phyloP scores from a whole-genome alignment of 495 filamentous ascomycete genomes.

The Aspergillus homomorphus region DNA sequence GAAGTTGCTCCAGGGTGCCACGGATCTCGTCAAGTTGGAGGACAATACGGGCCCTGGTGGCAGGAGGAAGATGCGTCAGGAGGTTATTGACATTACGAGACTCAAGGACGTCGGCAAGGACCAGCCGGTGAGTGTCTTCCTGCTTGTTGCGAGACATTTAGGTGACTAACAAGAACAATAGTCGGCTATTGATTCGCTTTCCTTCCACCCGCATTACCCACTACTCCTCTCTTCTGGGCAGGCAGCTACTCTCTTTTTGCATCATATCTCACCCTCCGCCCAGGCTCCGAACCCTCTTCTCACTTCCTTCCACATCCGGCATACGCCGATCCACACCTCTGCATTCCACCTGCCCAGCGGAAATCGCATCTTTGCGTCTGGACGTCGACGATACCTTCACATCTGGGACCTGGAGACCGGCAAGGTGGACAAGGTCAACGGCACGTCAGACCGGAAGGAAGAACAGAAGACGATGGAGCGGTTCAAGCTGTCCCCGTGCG shows the following conservation, averaged over 20 bases:
- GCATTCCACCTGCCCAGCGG: slow-evolving; percentile 58
- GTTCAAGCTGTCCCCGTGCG: slow-evolving; percentile 82
- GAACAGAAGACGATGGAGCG: slow-evolving; percentile 88
- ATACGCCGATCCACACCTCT: slow-evolving; percentile 75
- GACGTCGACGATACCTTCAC: slow-evolving; percentile 88
- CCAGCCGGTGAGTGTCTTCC: slow-evolving; percentile 50
- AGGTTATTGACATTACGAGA: slow-evolving; percentile 80
- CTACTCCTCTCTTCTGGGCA: slow-evolving; percentile 85
- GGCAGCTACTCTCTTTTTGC: slow-evolving; percentile 78
- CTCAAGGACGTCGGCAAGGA: slow-evolving; percentile 59
- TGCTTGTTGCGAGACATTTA: not conserved
- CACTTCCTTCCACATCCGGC: slow-evolving; percentile 81
- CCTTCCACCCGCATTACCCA: slow-evolving; percentile 84
- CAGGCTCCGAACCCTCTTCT: slow-evolving; percentile 79
- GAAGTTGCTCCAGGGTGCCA: slow-evolving; percentile 68
- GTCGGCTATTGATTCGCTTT: slow-evolving; percentile 78
- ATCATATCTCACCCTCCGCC: slow-evolving; percentile 77
- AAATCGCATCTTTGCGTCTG: slow-evolving; percentile 71
- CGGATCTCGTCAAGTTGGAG: slow-evolving; percentile 49
- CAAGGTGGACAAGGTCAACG: slow-evolving; percentile 78
- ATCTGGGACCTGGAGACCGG: slow-evolving; percentile 85
- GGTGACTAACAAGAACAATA: slow-evolving; percentile 31
- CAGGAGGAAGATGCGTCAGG: slow-evolving; percentile 71
- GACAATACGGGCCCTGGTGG: slow-evolving; percentile 33
- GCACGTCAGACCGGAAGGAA: slow-evolving; percentile 60